phyloP scores from a whole-genome alignment of 768 basidiomycete species.

The Termitomyces sp. region DNA sequence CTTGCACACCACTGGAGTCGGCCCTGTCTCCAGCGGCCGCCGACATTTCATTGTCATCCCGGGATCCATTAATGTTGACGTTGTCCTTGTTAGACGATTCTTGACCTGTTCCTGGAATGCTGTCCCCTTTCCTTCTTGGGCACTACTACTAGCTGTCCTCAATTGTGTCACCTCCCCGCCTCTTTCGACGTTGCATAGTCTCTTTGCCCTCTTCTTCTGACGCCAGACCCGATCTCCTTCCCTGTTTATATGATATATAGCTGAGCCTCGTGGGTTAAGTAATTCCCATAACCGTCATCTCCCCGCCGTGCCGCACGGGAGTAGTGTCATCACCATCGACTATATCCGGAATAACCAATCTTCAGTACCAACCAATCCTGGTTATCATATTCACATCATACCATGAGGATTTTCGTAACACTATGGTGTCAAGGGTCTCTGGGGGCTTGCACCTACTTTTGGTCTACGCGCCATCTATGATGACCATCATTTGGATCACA shows the following conservation, averaged over 20 bases:
- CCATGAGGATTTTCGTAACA: not conserved
- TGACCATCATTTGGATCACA: conserved; percentile 4
- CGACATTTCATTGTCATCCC: not conserved
- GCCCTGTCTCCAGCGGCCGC: not conserved
- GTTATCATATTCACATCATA: not conserved
- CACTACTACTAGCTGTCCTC: too few relatives aligned
- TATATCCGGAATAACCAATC: conserved; percentile 8
- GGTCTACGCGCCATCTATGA: conserved; percentile 1
- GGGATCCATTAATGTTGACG: not conserved
- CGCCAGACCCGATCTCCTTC: not conserved
- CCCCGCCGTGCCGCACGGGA: not conserved
- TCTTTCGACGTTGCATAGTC: not conserved
- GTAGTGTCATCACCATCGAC: not conserved
- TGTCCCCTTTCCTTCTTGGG: not conserved
- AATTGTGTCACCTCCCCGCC: not conserved
- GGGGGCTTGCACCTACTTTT: conserved; percentile 7
- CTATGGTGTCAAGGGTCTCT: conserved; percentile 10
- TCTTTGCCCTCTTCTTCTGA: not conserved
- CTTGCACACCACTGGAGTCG: conserved; percentile 1
- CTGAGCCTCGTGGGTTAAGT: too few relatives aligned
- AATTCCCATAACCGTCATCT: not conserved
- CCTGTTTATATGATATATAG: not conserved
- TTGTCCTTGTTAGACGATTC: not conserved
- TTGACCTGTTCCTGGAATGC: not conserved
- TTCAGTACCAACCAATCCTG: not conserved